Percentiles rank a stretch among this genome's conserved stretches.
phyloP scores from a whole-genome alignment of 306 rosid species.

The Glycine tomentella region DNA sequence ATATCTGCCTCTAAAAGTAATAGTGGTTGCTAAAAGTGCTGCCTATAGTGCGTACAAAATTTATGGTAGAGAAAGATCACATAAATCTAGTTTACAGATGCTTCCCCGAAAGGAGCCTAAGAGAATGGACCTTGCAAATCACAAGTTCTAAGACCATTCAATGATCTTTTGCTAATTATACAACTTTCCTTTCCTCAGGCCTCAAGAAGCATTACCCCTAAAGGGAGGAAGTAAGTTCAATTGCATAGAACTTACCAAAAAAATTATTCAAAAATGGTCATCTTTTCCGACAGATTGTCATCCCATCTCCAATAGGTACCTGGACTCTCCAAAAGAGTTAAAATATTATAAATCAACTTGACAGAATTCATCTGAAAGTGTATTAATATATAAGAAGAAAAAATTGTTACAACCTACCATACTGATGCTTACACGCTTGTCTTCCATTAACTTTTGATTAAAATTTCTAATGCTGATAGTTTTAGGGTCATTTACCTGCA shows the following conservation, averaged over 20 bases:
- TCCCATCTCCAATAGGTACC: conserved; percentile 99
- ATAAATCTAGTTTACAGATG: conserved; percentile 36
- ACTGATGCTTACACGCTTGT: conserved; percentile 80
- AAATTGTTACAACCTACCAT: conserved; percentile 64
- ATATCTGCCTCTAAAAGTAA: conserved; percentile 3
- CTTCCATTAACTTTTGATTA: conserved; percentile 66
- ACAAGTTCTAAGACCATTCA: conserved; percentile 8
- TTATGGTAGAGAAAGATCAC: conserved; percentile 7
- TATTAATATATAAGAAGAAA: background rate
- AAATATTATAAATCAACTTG: conserved; percentile 22
- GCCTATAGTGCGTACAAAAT: background rate
- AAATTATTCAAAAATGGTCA: conserved; percentile 41
- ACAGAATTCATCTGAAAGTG: conserved; percentile 25
- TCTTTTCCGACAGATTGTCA: conserved; percentile 83
- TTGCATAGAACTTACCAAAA: conserved; percentile 6
- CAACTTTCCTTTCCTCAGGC: background rate
- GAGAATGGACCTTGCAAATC: conserved; percentile 17
- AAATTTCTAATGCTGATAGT: conserved; percentile 83
- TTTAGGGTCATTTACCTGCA: conserved; percentile 78
- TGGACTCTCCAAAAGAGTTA: conserved; percentile 46
- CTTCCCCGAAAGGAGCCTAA: background rate
- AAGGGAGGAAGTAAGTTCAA: conserved; percentile 10
- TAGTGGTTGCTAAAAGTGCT: background rate
- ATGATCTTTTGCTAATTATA: background rate
- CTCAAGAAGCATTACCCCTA: conserved; percentile 2